Evolutionary conservation across 805 yeast genomes (phyloP).

Genomic region (Hanseniaspora lachancei): DNA sequence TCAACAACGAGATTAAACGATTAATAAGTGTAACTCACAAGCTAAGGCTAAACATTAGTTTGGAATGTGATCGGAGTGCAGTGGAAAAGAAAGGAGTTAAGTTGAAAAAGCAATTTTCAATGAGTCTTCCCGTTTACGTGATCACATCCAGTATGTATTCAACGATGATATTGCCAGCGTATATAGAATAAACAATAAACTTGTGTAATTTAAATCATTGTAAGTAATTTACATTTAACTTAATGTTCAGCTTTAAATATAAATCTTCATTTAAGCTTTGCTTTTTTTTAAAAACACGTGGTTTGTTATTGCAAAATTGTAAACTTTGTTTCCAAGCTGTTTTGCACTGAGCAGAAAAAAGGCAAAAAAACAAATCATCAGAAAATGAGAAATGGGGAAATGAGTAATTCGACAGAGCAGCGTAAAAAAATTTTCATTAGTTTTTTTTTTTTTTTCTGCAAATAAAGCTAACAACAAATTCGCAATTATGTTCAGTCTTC

Average conservation of each 20-base stretch:
- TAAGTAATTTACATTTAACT: too few species aligned
- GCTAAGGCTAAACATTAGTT: neutral
- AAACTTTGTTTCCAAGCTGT: too few species aligned
- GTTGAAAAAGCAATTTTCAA: conserved; percentile 10
- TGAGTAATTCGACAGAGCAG: too few species aligned
- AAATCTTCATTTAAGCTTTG: too few species aligned
- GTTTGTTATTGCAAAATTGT: neutral
- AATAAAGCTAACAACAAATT: neutral
- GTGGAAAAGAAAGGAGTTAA: neutral
- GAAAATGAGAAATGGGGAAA: too few species aligned
- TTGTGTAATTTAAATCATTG: too few species aligned
- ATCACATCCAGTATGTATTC: conserved; percentile 1
- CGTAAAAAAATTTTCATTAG: too few species aligned
- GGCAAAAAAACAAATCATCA: neutral
- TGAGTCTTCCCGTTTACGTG: conserved; percentile 1
- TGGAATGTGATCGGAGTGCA: neutral
- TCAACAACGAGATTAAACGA: neutral
- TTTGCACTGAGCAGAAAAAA: neutral
- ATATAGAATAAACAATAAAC: neutral
- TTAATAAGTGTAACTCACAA: neutral
- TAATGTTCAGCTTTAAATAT: too few species aligned
- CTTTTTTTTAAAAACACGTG: neutral
- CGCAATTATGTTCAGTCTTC: too few species aligned
- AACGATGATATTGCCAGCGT: conserved; percentile 7
- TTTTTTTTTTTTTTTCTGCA: neutral